Percentiles rank a stretch among this genome's conserved stretches.
Evolutionary conservation across 306 rosid genomes (phyloP).

Genomic region (Phaseolus lunatus): DNA sequence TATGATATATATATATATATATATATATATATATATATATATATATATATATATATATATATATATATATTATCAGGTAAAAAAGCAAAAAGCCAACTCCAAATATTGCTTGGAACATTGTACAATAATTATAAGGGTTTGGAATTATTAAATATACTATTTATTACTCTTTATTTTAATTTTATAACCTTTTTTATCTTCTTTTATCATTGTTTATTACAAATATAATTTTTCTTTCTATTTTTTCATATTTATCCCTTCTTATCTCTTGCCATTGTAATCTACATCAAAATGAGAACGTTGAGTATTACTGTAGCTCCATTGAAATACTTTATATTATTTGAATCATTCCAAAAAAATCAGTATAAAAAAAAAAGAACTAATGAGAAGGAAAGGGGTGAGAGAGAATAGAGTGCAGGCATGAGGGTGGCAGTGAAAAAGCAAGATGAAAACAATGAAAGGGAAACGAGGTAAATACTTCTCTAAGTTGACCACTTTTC

Average conservation of each 20-base stretch:
- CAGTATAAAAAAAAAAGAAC: neutral
- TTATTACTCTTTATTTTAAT: neutral
- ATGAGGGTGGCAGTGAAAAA: constrained; percentile 21
- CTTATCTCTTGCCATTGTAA: too few species aligned
- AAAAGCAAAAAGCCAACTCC: neutral
- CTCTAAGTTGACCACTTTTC: constrained; percentile 27
- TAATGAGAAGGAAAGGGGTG: too few species aligned
- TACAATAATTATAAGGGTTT: neutral
- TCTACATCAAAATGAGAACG: too few species aligned
- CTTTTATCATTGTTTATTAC: too few species aligned
- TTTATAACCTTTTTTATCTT: neutral
- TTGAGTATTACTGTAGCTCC: neutral
- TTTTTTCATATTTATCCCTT: too few species aligned
- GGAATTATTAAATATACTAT: too few species aligned
- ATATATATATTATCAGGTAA: too few species aligned
- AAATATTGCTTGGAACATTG: neutral
- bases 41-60: too few species aligned
- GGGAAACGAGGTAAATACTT: neutral
- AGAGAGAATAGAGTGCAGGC: neutral
- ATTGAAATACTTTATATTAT: neutral
- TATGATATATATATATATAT: too few species aligned
- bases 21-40: too few species aligned
- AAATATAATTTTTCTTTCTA: too few species aligned
- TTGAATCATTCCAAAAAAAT: neutral
- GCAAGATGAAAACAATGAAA: constrained; percentile 12